Base-by-base conservation (phyloP, 495 filamentous ascomycete species). In the Hyaloscypha hepaticicola region DNA sequence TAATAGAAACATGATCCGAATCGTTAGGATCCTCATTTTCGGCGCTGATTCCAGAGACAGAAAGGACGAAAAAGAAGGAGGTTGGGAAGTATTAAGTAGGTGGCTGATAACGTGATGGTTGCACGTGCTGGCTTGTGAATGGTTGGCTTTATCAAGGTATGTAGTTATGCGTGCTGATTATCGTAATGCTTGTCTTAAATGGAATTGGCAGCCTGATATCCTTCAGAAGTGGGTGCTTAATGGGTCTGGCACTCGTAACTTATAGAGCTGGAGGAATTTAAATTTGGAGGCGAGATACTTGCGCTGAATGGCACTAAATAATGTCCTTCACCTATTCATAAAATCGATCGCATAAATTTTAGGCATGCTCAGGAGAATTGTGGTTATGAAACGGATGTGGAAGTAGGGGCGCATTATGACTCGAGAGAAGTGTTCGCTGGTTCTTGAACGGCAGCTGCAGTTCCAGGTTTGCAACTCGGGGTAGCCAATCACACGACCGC, bases 51-150 rank as follows among this genome's bases (percentile, higher is more conserved):
- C 16, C 38, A 19, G 11, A 16, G 11, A 45, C 38, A 45, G 3
- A 16, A 14, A n/a, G 22, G 22, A 55, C 8, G 52, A 12, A 58
- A 34, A 58, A 58, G 14, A 34, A 38, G 26, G 50, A 53, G 50
- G 50, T 53, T 53, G 50, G 50, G 50, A 28, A 58, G 53, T 56
- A 31, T 16, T 56, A 26, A 45, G 38, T 16, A 14, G 38, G 38
- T 34, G 9, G 56, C 31, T 41, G 56, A 38, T 45, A 59, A 45
- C 27, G 38, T 45, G 38, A 24, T 41, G 56, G 31, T 45, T 31
- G 58, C 58, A 61, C 58, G 51, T 63, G 61, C 52, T 1, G 25
- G 48, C 14, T 27, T 28, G 50, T 56, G 51, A 63, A 41, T 63
- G 52, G 51, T 27, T 22, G 50, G 58, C 26, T 28, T 52, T 12